Evolutionary conservation across 1,284 basidiomycete genomes (phyloP), one percentile per base, ranked within the genome.

Genomic region (Phellopilus nigrolimitatus): DNA sequence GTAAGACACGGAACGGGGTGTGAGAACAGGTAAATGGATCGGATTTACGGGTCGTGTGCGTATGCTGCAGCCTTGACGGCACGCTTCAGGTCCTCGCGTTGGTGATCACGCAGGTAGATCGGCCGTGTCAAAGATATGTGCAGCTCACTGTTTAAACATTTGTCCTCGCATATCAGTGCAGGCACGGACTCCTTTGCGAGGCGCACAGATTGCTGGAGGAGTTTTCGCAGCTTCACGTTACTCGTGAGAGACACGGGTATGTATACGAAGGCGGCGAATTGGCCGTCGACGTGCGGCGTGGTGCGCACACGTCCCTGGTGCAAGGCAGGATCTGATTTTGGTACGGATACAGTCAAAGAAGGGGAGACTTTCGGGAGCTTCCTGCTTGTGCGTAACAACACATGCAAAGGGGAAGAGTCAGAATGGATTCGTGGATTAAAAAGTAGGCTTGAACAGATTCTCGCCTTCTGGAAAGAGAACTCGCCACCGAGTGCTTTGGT

Each of bases 231-330:
- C 15, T 67, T 56, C 12, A 75, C 70, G 27, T 60, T 64, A 34
- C 58, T 66, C 12, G 70, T 64, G 24, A 88, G 51, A 19, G 64
- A 55, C 47, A 90, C 60, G 2, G 83, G 76, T 8, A 89, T 71
- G 62, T 86, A 92, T 51, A 91, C 75, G 67, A 91, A 80, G 12
- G 83, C 73, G 1, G 83, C 79, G 62, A 79, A 91, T 63, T 91
- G 88, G 0, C 90, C 91, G 24, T 90, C 85, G 8, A 88, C 77
- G 60, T 91, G 86, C 0, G 88, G 86, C 0, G 68, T 72, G 0
- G 78, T 71, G n/a, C 90, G 78, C 46, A 71, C 70, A n/a, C 91
- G 77, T 12, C 90, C 90, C 68, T 91, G 88, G 62, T 92, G 89
- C 8, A 79, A 67, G 3, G 78, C 67, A 2, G 89, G 88, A 59